Base-by-base conservation (phyloP, 495 filamentous ascomycete genomes). In the Neurospora sp. region DNA sequence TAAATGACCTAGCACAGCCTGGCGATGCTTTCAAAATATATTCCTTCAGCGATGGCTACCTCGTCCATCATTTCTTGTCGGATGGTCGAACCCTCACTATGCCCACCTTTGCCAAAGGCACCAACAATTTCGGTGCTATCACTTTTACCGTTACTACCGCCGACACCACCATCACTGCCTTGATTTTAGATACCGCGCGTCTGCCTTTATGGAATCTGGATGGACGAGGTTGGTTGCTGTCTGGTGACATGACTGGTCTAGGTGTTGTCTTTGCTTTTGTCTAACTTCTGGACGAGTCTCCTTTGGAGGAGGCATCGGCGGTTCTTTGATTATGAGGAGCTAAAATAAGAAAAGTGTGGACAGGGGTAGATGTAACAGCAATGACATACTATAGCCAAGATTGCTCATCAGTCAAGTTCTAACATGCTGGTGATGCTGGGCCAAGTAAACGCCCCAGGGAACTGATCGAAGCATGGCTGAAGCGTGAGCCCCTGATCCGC, bases 241-340 rank as follows among this genome's bases (percentile, higher is more conserved):
- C 27, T 31, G 53, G 22, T 8, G 53, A 35, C 53, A 61, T 61
- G 14, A 4, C 22, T 18, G 12, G 12, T 16, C 1, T 4, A 8
- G 3, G 12, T 27, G 3, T 61, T 8, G 22, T 31, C 3, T 35
- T 16, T 16, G 10, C 5, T 16, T 53, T 31, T 35, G 22, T 31
- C 3, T 18, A 12, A 9, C 12, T 8, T 35, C 2, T 27, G 22
- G 2, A 16, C 53, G 11, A 31, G 53, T 53, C 22, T 5, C 10
- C 1, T 53, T 22, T 8, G 9, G 44, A 20, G n/a, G 1, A 22
- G 5, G 1, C 0, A 2, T 12, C 4, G 4, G 20, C 0, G 10
- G 46, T 6, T n/a, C 0, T 44, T 1, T 7, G 2, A n/a, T 3
- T n/a, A 44, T 18, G 0, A n/a, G 0, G 42, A 7, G 0, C 0